Percentiles rank a stretch among this genome's conserved stretches.
Evolutionary conservation across 805 yeast species (phyloP).

Genomic region (Yarrowia sp.): DNA sequence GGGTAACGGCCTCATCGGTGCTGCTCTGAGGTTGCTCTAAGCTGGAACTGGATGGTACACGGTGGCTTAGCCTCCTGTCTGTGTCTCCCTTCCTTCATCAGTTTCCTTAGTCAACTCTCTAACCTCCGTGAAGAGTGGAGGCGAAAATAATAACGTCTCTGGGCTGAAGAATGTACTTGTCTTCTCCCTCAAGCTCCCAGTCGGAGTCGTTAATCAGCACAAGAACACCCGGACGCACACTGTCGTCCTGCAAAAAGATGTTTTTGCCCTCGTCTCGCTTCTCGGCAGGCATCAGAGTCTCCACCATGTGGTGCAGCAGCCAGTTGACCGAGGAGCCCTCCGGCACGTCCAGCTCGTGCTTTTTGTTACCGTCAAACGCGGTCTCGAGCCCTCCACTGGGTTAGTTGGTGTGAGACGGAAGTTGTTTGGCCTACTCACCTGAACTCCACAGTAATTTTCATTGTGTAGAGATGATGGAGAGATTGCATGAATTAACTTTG

Average conservation of each 20-base stretch:
- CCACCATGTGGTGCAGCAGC: conserved; percentile 50
- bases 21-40: not conserved
- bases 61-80: too few relatives aligned
- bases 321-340: conserved; percentile 45
- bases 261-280: conserved; percentile 59
- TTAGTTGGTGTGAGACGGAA: not conserved
- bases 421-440: too few relatives aligned
- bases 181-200: conserved; percentile 94
- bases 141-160: conserved; percentile 84
- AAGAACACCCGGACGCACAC: conserved; percentile 77
- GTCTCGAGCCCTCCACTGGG: conserved; percentile 78
- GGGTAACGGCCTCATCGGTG: conserved; percentile 10
- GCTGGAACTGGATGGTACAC: too few relatives aligned
- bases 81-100: too few relatives aligned
- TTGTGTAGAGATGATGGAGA: not conserved
- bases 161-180: conserved; percentile 68
- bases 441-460: conserved; percentile 37
- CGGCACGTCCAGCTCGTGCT: conserved; percentile 49
- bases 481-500: not conserved
- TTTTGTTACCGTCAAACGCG: conserved; percentile 59
- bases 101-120: too few relatives aligned
- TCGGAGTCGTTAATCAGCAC: conserved; percentile 91
- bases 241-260: conserved; percentile 76
- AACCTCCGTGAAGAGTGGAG: conserved; percentile 94
- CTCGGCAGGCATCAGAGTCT: conserved; percentile 38